Percentiles rank a stretch among this genome's conserved stretches.
Conservation (phyloP, 345 rosid species). For the Rhodamnia argentea region DNA sequence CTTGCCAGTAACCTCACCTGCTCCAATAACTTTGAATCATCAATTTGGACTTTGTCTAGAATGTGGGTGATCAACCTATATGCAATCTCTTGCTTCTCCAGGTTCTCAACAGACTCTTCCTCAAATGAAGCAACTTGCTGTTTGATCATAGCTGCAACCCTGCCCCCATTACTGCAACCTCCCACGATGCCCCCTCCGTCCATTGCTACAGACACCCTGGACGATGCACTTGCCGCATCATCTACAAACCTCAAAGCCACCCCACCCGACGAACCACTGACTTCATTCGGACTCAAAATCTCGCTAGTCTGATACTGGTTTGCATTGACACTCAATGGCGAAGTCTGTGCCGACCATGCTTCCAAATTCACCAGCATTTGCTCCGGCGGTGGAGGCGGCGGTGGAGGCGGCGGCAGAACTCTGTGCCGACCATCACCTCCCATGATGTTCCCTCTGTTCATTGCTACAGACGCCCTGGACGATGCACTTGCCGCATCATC, state of each 20-base stretch:
- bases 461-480: slow-evolving; percentile 16
- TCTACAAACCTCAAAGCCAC: slow-evolving; percentile 52
- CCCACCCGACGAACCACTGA: slow-evolving; percentile 42
- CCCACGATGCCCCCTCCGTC: slow-evolving; percentile 33
- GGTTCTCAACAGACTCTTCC: slow-evolving; percentile 72
- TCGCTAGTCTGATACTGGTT: slow-evolving; percentile 26
- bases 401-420: background rate
- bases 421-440: background rate
- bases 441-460: slow-evolving; percentile 32
- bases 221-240: slow-evolving; percentile 6
- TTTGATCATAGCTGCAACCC: slow-evolving; percentile 36
- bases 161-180: slow-evolving; percentile 23
- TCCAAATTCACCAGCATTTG: slow-evolving; percentile 30
- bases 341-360: slow-evolving; percentile 32
- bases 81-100: slow-evolving; percentile 88
- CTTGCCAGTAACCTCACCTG: slow-evolving; percentile 60
- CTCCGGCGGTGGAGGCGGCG: slow-evolving; percentile 24
- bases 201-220: slow-evolving; percentile 17
- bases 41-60: slow-evolving; percentile 52
- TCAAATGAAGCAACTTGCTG: slow-evolving; percentile 61
- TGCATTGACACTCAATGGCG: background rate
- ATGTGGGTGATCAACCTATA: slow-evolving; percentile 68
- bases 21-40: slow-evolving; percentile 52
- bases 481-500: slow-evolving; percentile 5
- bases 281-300: slow-evolving; percentile 42